Conservation (phyloP, 2,329 filamentous ascomycete species). For the Cladosporium cucumerinum region DNA sequence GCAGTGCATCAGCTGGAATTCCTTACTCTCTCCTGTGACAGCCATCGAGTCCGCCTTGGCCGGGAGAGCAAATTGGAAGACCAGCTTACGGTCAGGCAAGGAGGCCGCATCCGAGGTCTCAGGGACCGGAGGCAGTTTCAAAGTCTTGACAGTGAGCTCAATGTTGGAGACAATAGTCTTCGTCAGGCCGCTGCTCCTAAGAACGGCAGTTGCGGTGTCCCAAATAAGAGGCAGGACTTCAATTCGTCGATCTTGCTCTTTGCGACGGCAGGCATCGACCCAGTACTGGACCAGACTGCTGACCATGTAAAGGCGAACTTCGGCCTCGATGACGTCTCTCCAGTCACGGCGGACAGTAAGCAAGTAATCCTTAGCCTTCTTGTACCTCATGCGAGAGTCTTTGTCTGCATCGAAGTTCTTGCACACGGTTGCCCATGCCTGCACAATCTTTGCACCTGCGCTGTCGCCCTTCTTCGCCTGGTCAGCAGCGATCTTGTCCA, state of each 20-base stretch:
- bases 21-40: conserved; percentile 42
- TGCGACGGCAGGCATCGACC: conserved; percentile 40
- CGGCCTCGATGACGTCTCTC: conserved; percentile 41
- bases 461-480: conserved; percentile 44
- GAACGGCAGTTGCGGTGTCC: conserved; percentile 41
- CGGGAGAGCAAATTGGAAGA: conserved; percentile 43
- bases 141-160: conserved; percentile 37
- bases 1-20: conserved; percentile 66
- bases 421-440: conserved; percentile 47
- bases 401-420: conserved; percentile 47
- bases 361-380: conserved; percentile 50
- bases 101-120: conserved; percentile 18
- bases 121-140: conserved; percentile 39
- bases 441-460: conserved; percentile 38
- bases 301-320: conserved; percentile 50
- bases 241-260: conserved; percentile 34
- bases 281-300: conserved; percentile 50
- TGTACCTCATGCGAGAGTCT: conserved; percentile 45
- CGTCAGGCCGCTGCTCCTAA: conserved; percentile 39
- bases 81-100: conserved; percentile 34
- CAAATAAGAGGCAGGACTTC: conserved; percentile 48
- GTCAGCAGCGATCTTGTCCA: conserved; percentile 42
- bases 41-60: conserved; percentile 29
- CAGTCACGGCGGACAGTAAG: conserved; percentile 40
- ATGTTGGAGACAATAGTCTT: conserved; percentile 41